Percentiles rank a stretch among this genome's conserved stretches.
Evolutionary conservation across 805 yeast species (phyloP).

Genomic region (Lachancea waltii): DNA sequence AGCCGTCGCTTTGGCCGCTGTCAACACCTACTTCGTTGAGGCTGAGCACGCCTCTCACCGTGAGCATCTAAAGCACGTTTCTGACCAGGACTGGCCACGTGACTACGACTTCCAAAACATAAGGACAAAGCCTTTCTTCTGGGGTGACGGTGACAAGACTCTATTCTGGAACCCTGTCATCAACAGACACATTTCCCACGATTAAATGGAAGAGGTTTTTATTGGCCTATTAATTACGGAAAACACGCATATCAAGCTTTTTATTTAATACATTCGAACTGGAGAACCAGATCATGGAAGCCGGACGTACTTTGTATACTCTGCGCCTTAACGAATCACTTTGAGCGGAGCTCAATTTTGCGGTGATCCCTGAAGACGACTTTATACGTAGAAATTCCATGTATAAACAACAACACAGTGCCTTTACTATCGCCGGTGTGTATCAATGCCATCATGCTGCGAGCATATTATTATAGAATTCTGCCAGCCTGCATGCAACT

Average conservation of each 20-base stretch:
- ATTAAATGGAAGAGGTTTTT: slow-evolving; percentile 11
- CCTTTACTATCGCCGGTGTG: no score
- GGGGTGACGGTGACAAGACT: slow-evolving; percentile 99
- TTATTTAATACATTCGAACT: neutral
- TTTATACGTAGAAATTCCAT: no score
- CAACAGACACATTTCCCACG: slow-evolving; percentile 70
- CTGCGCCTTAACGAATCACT: no score
- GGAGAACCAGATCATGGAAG: no score
- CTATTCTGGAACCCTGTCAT: slow-evolving; percentile 91
- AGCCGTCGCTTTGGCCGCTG: slow-evolving; percentile 65
- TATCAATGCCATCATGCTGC: no score
- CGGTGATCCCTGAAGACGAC: no score
- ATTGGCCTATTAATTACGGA: neutral
- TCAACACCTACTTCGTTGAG: slow-evolving; percentile 78
- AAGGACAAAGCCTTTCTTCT: slow-evolving; percentile 83
- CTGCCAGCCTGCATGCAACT: no score
- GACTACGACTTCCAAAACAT: slow-evolving; percentile 89
- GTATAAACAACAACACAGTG: no score
- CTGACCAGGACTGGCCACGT: slow-evolving; percentile 89
- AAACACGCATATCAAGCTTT: neutral
- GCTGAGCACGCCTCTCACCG: slow-evolving; percentile 87
- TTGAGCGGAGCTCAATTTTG: no score
- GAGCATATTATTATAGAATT: no score
- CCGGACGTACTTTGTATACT: no score
- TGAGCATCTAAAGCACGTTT: slow-evolving; percentile 56